Percentiles rank a stretch among this genome's conserved stretches.
Conservation (phyloP, 441 rosid genomes). For the Populus hybrid region DNA sequence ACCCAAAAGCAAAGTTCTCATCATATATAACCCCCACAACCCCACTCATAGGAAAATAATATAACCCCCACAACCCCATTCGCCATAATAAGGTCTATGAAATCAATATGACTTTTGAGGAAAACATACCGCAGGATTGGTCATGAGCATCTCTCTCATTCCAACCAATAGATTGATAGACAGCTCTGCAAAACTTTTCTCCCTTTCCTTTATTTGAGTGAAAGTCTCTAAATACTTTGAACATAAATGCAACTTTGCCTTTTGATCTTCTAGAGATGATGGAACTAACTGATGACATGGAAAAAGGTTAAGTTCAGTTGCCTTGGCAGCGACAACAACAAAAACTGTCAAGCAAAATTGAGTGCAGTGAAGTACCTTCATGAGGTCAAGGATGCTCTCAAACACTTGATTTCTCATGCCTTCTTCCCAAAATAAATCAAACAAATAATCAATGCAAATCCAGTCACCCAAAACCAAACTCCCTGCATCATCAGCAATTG, state of each 20-base stretch:
- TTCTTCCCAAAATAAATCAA: conserved; percentile 96
- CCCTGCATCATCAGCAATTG: conserved; percentile 60
- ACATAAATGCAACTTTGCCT: conserved; percentile 72
- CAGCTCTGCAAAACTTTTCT: conserved; percentile 56
- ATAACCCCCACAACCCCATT: no score
- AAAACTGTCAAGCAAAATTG: conserved; percentile 16
- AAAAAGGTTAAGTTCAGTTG: conserved; percentile 18
- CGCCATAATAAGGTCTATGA: background rate
- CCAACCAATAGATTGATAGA: conserved; percentile 81
- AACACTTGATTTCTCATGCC: conserved; percentile 63
- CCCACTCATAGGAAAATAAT: background rate
- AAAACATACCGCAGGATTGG: conserved; percentile 58
- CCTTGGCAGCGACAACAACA: conserved; percentile 16
- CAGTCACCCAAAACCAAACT: conserved; percentile 57
- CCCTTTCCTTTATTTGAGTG: conserved; percentile 90
- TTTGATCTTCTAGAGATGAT: conserved; percentile 59
- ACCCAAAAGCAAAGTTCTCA: conserved; percentile 6
- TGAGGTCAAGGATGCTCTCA: conserved; percentile 66
- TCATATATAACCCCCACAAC: background rate
- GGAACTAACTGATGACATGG: conserved; percentile 52
- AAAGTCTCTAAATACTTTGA: conserved; percentile 94
- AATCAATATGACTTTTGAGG: background rate
- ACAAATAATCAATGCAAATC: conserved; percentile 72
- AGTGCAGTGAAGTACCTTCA: conserved; percentile 63
- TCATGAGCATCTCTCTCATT: conserved; percentile 80